Conservation (phyloP, 2,329 filamentous ascomycete genomes). For the Calonectria hawksworthii region DNA sequence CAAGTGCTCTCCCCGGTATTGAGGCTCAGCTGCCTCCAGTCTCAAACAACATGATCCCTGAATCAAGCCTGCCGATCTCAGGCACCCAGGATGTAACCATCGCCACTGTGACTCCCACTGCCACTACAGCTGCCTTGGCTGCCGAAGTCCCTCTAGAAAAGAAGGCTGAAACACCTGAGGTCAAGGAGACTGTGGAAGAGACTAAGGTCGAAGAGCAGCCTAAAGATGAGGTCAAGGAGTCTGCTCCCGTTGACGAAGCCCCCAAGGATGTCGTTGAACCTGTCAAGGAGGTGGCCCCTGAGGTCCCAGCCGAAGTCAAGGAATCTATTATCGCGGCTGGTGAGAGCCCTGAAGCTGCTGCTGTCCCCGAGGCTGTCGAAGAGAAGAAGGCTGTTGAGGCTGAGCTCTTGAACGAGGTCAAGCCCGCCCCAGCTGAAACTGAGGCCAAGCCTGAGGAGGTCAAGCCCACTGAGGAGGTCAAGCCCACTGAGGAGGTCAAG, state of each 20-base stretch:
- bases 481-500: slow-evolving; percentile 19
- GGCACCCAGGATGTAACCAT: slow-evolving; percentile 60
- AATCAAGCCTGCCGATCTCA: slow-evolving; percentile 82
- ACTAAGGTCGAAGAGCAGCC: slow-evolving; percentile 75
- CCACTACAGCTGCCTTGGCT: slow-evolving; percentile 79
- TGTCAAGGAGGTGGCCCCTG: slow-evolving; percentile 63
- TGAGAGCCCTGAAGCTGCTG: slow-evolving; percentile 78
- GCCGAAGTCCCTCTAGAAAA: slow-evolving; percentile 76
- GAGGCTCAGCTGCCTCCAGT: slow-evolving; percentile 67
- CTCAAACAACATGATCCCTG: slow-evolving; percentile 79
- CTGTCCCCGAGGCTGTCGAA: slow-evolving; percentile 75
- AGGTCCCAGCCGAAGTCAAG: slow-evolving; percentile 70
- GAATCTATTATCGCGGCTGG: slow-evolving; percentile 71
- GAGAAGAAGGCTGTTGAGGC: slow-evolving; percentile 83
- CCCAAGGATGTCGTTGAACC: slow-evolving; percentile 66
- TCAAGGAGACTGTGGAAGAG: slow-evolving; percentile 79
- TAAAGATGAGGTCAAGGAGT: slow-evolving; percentile 62
- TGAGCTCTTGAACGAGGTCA: slow-evolving; percentile 78
- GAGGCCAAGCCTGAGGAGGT: slow-evolving; percentile 35
- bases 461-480: slow-evolving; percentile 25
- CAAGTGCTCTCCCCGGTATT: slow-evolving; percentile 72
- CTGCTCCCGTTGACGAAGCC: slow-evolving; percentile 55
- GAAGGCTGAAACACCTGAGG: slow-evolving; percentile 54
- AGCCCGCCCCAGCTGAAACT: slow-evolving; percentile 49
- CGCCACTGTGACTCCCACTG: slow-evolving; percentile 65